phyloP scores from a whole-genome alignment of 2,329 filamentous ascomycete genomes.

The Arachnomyces sp. region DNA sequence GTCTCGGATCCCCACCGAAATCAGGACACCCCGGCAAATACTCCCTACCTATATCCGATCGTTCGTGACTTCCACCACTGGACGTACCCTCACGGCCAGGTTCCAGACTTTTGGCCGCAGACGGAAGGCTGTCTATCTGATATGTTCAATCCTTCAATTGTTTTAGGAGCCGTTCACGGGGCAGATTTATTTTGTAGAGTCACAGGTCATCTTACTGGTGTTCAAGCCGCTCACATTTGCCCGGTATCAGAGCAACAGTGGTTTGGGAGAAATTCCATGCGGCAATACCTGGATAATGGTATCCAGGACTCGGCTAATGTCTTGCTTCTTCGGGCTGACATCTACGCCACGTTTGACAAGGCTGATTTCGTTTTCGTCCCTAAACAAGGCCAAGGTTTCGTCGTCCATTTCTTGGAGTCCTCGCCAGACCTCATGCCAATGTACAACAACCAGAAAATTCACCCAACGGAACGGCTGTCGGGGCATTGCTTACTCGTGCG shows the following conservation, averaged over 20 bases:
- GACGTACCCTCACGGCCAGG: slow-evolving; percentile 2
- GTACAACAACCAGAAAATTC: background rate
- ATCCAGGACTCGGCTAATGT: slow-evolving; percentile 4
- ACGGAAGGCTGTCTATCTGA: background rate
- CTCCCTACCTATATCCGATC: slow-evolving; percentile 4
- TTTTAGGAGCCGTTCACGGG: no score
- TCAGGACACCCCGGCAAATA: no score
- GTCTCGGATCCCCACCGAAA: no score
- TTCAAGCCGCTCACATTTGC: slow-evolving; percentile 1
- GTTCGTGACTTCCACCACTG: slow-evolving; percentile 3
- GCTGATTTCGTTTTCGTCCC: slow-evolving; percentile 3
- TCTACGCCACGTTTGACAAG: slow-evolving; percentile 4
- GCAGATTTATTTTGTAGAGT: background rate
- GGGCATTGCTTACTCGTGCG: background rate
- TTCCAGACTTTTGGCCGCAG: slow-evolving; percentile 1
- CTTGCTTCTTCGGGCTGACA: slow-evolving; percentile 3
- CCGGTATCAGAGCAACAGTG: slow-evolving; percentile 1
- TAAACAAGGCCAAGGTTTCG: no score
- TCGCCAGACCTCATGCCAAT: no score
- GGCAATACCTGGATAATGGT: background rate
- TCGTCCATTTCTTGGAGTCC: no score
- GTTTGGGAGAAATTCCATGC: slow-evolving; percentile 3
- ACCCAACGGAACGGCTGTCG: background rate
- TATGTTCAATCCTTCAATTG: no score
- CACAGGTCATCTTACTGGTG: slow-evolving; percentile 2